Percentiles rank a stretch among this genome's conserved stretches.
phyloP scores from a whole-genome alignment of 352 stramenopile genomes.

The Globisporangium heterothallicum region DNA sequence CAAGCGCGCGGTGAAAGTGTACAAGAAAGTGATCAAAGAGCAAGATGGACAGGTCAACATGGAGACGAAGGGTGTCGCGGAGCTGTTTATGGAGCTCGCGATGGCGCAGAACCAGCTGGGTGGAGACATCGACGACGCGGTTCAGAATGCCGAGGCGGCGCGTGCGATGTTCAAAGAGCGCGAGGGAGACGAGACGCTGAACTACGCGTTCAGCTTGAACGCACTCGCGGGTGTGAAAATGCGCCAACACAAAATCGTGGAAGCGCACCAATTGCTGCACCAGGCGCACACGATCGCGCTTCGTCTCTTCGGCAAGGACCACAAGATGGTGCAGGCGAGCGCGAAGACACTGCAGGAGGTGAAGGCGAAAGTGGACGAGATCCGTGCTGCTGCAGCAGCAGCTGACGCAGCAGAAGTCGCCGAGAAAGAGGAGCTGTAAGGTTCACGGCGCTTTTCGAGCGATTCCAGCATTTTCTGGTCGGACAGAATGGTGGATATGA shows the following conservation, averaged over 20 bases:
- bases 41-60: conserved; percentile 57
- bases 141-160: conserved; percentile 30
- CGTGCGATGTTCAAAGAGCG: conserved; percentile 52
- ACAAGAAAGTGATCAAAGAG: conserved; percentile 49
- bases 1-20: conserved; percentile 40
- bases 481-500: too few relatives aligned
- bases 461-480: too few relatives aligned
- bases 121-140: conserved; percentile 33
- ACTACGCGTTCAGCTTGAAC: conserved; percentile 80
- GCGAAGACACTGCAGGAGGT: conserved; percentile 61
- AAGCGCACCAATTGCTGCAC: conserved; percentile 56
- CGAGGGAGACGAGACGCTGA: conserved; percentile 58
- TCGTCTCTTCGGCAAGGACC: conserved; percentile 45
- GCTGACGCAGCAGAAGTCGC: background rate
- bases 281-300: conserved; percentile 69
- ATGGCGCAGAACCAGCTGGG: conserved; percentile 33
- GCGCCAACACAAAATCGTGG: conserved; percentile 47
- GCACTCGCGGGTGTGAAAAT: conserved; percentile 74
- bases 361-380: conserved; percentile 42
- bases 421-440: conserved; percentile 14
- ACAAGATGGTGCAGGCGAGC: conserved; percentile 61
- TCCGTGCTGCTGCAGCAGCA: conserved; percentile 7
- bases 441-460: background rate
- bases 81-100: conserved; percentile 79
- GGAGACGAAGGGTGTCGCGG: conserved; percentile 58